Evolutionary conservation across 176 grass and related monocot genomes (phyloP).

Genomic region (Carex littledalei): DNA sequence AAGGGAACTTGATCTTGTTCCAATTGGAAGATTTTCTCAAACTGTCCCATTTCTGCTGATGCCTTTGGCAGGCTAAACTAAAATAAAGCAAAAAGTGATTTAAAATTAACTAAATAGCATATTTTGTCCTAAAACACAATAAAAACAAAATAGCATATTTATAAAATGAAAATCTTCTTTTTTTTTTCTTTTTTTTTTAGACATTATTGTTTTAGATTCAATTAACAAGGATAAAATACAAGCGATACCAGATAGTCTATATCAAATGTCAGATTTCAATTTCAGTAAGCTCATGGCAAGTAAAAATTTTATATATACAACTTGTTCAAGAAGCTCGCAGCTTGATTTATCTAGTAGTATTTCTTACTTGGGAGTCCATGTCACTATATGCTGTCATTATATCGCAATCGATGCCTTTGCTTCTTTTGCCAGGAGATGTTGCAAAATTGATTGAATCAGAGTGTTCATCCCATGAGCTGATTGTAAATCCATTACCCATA

Average conservation of each 20-base stretch:
- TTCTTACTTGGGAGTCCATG: slow-evolving; percentile 66
- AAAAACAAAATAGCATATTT: background rate
- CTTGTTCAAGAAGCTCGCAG: background rate
- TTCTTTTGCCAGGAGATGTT: slow-evolving; percentile 44
- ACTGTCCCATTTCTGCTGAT: slow-evolving; percentile 49
- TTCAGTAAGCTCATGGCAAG: background rate
- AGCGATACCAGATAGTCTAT: background rate
- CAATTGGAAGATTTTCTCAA: slow-evolving; percentile 67
- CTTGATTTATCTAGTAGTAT: background rate
- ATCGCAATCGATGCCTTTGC: slow-evolving; percentile 35
- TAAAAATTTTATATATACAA: background rate
- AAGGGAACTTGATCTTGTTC: slow-evolving; percentile 72
- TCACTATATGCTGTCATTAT: slow-evolving; percentile 55
- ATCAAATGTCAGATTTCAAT: background rate
- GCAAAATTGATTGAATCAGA: slow-evolving; percentile 91
- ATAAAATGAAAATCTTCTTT: background rate
- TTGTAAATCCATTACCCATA: slow-evolving; percentile 37
- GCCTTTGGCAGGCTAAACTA: slow-evolving; percentile 71
- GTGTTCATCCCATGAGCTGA: slow-evolving; percentile 81
- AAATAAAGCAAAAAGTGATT: background rate
- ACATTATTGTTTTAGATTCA: background rate
- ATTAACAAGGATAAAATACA: background rate
- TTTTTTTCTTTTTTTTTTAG: background rate
- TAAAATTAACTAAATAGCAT: slow-evolving; percentile 8
- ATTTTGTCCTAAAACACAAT: background rate